Percentiles rank a stretch among this genome's conserved stretches.
These are phyloP conservation scores for Apiotrichum domesticum DNA, from an alignment of 1,284 basidiomycete species.

Conservation along the genomic window DNA sequence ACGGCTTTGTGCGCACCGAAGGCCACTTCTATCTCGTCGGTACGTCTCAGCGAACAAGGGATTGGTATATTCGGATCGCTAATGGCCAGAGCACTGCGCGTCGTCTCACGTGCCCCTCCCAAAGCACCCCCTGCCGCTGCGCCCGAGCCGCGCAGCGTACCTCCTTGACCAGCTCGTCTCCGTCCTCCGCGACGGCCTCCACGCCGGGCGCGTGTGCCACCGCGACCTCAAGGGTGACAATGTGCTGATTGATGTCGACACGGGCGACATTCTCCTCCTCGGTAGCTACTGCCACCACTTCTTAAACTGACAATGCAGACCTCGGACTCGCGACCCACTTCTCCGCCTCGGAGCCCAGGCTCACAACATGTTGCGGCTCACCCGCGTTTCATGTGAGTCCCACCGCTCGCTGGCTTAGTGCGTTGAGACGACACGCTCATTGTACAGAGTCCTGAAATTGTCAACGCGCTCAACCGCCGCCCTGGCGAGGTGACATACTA, in stretches of 20 bases:
- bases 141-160: constrained; percentile 50
- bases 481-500: constrained; percentile 51
- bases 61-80: not conserved
- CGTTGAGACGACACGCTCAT: too few relatives aligned
- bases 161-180: constrained; percentile 54
- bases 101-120: constrained; percentile 28
- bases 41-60: constrained; percentile 3
- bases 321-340: constrained; percentile 55
- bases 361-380: constrained; percentile 55
- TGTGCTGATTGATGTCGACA: constrained; percentile 39
- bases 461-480: constrained; percentile 50
- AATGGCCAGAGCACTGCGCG: constrained; percentile 30
- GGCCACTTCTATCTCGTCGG: constrained; percentile 57
- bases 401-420: too few relatives aligned
- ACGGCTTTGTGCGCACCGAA: constrained; percentile 52
- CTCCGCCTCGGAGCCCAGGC: constrained; percentile 52
- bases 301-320: constrained; percentile 33
- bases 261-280: constrained; percentile 48
- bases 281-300: constrained; percentile 21
- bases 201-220: constrained; percentile 52
- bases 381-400: constrained; percentile 49
- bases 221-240: constrained; percentile 54
- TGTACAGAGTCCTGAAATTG: constrained; percentile 52
- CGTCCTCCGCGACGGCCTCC: constrained; percentile 52
- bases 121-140: constrained; percentile 26